These are phyloP conservation scores for Plectosphaerella sp. DNA, from an alignment of 2,329 filamentous ascomycete genomes.

Conservation along the genomic window DNA sequence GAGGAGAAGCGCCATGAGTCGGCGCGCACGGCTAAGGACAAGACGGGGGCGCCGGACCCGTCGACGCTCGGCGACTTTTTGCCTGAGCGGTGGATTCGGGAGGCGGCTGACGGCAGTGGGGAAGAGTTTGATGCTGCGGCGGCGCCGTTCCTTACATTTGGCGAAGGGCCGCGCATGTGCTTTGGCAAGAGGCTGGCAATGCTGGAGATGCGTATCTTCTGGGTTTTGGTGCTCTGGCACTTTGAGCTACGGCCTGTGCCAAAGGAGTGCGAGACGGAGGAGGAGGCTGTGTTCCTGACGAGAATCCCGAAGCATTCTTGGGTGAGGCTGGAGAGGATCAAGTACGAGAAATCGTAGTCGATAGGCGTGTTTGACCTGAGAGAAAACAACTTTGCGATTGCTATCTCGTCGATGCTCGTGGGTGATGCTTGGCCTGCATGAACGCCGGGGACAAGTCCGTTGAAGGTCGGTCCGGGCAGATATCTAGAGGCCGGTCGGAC, in stretches of 20 bases:
- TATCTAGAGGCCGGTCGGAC: no score
- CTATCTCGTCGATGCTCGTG: no score
- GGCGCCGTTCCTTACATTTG: conserved; percentile 18
- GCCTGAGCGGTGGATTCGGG: conserved; percentile 16
- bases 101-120: not conserved
- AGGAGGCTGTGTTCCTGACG: conserved; percentile 16
- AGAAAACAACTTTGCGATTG: no score
- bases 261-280: conserved; percentile 11
- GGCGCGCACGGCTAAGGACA: not conserved
- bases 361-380: no score
- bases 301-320: conserved; percentile 21
- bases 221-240: conserved; percentile 19
- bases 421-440: no score
- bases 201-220: conserved; percentile 20
- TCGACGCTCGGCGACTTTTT: conserved; percentile 8
- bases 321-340: conserved; percentile 14
- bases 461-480: no score
- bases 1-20: conserved; percentile 13
- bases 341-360: not conserved
- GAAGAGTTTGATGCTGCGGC: conserved; percentile 16
- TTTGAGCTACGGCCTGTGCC: conserved; percentile 16
- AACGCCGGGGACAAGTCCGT: no score
- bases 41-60: conserved; percentile 5
- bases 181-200: conserved; percentile 22
- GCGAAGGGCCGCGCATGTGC: conserved; percentile 17